Conservation (phyloP, 2,329 filamentous ascomycete genomes). For the Beauveria sp. region DNA sequence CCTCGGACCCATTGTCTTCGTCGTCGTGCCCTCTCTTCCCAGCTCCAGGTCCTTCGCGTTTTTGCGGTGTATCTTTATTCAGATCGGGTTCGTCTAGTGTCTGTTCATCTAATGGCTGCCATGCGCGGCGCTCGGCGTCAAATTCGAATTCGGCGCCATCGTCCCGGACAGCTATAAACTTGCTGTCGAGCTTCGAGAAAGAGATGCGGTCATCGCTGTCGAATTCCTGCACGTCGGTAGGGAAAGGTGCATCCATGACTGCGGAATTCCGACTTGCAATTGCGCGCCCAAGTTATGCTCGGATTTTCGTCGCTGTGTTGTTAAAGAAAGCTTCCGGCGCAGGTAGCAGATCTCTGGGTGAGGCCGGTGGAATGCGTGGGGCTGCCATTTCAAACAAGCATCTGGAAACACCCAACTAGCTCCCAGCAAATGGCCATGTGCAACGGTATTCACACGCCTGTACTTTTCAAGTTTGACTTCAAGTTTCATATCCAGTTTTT, state of each 20-base stretch:
- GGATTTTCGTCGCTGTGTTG: neutral
- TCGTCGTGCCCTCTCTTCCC: constrained; percentile 36
- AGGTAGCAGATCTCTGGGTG: neutral
- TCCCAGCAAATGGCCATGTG: neutral
- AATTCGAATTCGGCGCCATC: constrained; percentile 82
- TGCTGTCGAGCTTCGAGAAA: constrained; percentile 74
- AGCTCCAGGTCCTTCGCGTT: constrained; percentile 4
- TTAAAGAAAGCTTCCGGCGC: neutral
- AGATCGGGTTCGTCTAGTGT: constrained; percentile 26
- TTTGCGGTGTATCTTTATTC: neutral
- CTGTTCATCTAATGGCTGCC: constrained; percentile 58
- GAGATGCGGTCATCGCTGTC: constrained; percentile 75
- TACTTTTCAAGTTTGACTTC: neutral
- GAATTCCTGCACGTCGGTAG: constrained; percentile 59
- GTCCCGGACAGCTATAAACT: constrained; percentile 77
- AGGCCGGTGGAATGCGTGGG: constrained; percentile 2
- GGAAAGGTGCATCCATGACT: constrained; percentile 31
- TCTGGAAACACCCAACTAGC: neutral
- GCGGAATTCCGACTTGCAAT: constrained; percentile 17
- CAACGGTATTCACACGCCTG: neutral
- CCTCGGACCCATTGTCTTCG: constrained; percentile 32
- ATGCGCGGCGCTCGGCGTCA: constrained; percentile 61
- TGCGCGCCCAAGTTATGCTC: neutral
- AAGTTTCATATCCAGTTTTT: neutral
- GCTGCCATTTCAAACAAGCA: neutral